Base-by-base conservation (phyloP, 805 yeast species). In the Metschnikowia arizonensis region DNA sequence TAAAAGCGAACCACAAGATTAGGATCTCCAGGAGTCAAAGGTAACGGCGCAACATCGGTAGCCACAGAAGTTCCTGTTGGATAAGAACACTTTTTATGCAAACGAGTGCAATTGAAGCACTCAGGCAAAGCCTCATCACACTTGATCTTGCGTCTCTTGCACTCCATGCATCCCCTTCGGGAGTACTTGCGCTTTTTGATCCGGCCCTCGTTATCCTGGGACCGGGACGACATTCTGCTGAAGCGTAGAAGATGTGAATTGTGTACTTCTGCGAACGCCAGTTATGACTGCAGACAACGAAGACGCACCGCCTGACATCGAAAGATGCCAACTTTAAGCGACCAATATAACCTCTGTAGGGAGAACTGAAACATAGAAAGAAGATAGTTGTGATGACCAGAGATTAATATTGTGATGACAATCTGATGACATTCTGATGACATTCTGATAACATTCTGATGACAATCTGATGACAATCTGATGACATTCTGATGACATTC, bases 71-170 rank as follows among this genome's bases (percentile, higher is more conserved):
- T 17, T 25, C 31, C 40, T 18, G 24, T 25, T 11, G 33, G 45
- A 36, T 67, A 69, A 4, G 53, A 55, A 45, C 74, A 69, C 7
- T 40, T 21, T 46, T 68, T 69, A 33, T 56, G 59, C 30, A 68
- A 57, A 19, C 70, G 52, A 24, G 67, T 45, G 49, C 75, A 69
- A 49, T 69, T 66, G 49, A 46, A 36, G 50, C 75, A 70, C 34
- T 44, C 54, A 4, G 74, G 74, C 45, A 60, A 58, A 3, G 53
- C 55, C 50, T 70, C 75, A 50, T 70, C 75, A 48, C 75, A 70
- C 50, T 70, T 70, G 61, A 68, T 69, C 50, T 69, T 69, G 33
- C 75, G 59, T 33, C 75, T 55, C 47, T 69, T 69, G 57, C 75
- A 70, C 54, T 70, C 74, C n/a, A 53, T 55, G 52, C 75, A 70